A percentile compares a stretch with the other conserved stretches of the same genome.
Evolutionary conservation across 257 asterid species (phyloP).

Genomic region (Solanum paucissectum): DNA sequence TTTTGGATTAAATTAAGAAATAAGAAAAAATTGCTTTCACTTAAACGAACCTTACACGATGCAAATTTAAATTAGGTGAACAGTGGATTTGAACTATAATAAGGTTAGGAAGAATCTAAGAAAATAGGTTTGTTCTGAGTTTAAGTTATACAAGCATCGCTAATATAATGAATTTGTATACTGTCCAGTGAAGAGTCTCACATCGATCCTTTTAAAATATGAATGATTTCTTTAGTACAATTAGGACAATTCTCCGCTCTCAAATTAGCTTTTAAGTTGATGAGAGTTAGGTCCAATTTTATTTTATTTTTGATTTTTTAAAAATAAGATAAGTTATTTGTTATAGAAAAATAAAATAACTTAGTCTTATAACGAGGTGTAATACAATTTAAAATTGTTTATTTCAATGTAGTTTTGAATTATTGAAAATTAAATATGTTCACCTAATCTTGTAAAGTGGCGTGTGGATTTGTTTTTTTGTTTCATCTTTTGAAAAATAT

Average conservation of each 20-base stretch:
- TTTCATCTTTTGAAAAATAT: neutral
- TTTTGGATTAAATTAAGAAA: neutral
- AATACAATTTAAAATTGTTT: neutral
- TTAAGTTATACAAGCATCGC: neutral
- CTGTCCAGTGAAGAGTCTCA: neutral
- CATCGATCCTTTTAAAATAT: neutral
- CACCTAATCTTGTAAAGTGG: neutral
- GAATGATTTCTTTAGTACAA: no score
- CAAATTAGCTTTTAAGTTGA: neutral
- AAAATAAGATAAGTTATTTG: neutral
- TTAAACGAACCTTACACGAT: fast-evolving
- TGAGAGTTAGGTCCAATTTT: neutral
- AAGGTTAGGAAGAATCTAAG: neutral
- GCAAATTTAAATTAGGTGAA: neutral
- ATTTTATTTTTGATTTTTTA: neutral
- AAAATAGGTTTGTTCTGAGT: neutral
- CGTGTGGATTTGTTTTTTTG: neutral
- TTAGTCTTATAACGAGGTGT: neutral
- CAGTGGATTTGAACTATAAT: neutral
- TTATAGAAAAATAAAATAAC: neutral
- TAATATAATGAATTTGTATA: no score
- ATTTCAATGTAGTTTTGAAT: neutral
- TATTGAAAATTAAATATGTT: neutral
- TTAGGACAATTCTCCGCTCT: no score
- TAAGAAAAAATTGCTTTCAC: neutral